Evolutionary conservation across 2,329 filamentous ascomycete species (phyloP).

Genomic region (Macrophomina phaseolina): DNA sequence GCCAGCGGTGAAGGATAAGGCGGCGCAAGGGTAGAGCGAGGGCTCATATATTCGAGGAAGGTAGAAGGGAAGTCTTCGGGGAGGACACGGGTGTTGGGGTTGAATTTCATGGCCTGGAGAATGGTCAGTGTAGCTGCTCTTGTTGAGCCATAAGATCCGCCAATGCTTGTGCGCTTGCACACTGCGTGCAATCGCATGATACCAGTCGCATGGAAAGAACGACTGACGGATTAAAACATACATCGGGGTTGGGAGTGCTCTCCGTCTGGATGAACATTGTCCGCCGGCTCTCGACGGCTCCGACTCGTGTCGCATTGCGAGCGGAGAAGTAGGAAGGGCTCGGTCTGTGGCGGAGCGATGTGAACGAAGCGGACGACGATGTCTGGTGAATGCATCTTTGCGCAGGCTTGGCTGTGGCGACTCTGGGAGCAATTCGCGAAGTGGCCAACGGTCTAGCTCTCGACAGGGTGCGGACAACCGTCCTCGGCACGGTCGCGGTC

Average conservation of each 20-base stretch:
- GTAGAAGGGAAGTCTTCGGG: constrained; percentile 74
- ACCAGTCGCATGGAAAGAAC: too few relatives aligned
- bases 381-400: constrained; percentile 44
- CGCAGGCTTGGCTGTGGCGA: constrained; percentile 33
- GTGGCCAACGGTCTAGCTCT: constrained; percentile 35
- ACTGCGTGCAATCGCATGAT: background rate
- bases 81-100: constrained; percentile 86
- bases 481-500: constrained; percentile 36
- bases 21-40: constrained; percentile 84
- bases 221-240: constrained; percentile 45
- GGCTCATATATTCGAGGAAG: constrained; percentile 90
- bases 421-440: constrained; percentile 32
- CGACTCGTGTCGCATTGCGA: constrained; percentile 6
- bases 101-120: constrained; percentile 77
- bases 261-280: constrained; percentile 99
- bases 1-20: constrained; percentile 92
- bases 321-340: constrained; percentile 36
- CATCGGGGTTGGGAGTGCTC: constrained; percentile 87
- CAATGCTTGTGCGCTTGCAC: constrained; percentile 29
- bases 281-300: constrained; percentile 49
- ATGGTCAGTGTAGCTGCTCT: background rate
- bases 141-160: too few relatives aligned
- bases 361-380: constrained; percentile 39
- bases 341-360: constrained; percentile 40
- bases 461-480: constrained; percentile 38